Base-by-base conservation (phyloP, 2,329 filamentous ascomycete genomes). In the Scytalidium lignicola region DNA sequence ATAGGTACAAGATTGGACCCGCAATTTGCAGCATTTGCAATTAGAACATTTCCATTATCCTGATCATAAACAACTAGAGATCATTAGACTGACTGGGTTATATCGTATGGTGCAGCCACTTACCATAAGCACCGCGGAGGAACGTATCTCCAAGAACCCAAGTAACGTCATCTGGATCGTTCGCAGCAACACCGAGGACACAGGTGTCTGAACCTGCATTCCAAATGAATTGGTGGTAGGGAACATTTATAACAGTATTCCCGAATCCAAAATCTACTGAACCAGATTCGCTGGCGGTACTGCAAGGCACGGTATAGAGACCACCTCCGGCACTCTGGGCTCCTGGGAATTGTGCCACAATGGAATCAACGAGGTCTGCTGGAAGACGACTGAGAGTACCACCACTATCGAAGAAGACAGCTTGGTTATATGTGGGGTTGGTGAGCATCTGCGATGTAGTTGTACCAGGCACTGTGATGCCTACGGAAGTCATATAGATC, bases 401-500 rank as follows among this genome's bases (percentile, higher is more conserved):
- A 15, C 54, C 54, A 12, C 47, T 52, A 18, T 58, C 52, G 2
- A 52, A 48, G 32, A 57, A 52, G n/a, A 54, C 54, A 13, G 54
- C 23, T 17, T 53, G 51, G 7, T 46, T 50, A n/a, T 51, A 49
- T 20, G 29, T n/a, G 1, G 17, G 6, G 19, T 15, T 19, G 9
- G 41, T 49, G 17, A 44, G 19, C 10, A 22, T 12, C 12, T 40
- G 53, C 8, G 49, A 46, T 15, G 32, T 21, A 10, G 41, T 43
- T 29, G 41, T 29, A 19, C 53, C 43, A 1, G 54, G 52, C 2
- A 32, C 28, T 1, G 46, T 54, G 18, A 54, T 42, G 7, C 48
- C 42, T n/a, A 55, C 42, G n/a, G 51, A 51, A n/a, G 44, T 50
- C 50, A 58, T 49, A 41, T 51, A 50, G 18, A 58, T 54, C 55